Percentiles rank a stretch among this genome's conserved stretches.
Evolutionary conservation across 306 rosid species (phyloP).

Genomic region (Vigna trinervia): DNA sequence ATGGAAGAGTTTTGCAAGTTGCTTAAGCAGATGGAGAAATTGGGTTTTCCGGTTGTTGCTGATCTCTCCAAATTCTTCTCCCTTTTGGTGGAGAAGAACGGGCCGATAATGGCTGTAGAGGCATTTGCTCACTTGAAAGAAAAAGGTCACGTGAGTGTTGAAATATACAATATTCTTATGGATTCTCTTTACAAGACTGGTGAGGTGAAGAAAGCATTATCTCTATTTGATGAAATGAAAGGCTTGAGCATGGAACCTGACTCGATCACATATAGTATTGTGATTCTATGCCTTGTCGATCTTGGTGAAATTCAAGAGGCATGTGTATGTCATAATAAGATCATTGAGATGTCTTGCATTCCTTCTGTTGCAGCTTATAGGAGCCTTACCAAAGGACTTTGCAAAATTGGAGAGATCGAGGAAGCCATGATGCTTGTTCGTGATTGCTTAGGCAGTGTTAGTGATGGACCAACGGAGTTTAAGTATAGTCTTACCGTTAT

Average conservation of each 20-base stretch:
- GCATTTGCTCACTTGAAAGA: conserved; percentile 58
- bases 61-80: conserved; percentile 65
- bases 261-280: conserved; percentile 57
- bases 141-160: conserved; percentile 57
- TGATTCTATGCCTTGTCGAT: conserved; percentile 64
- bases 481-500: conserved; percentile 74
- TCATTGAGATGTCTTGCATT: conserved; percentile 71
- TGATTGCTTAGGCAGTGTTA: conserved; percentile 71
- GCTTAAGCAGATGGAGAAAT: conserved; percentile 65
- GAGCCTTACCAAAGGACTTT: conserved; percentile 71
- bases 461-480: conserved; percentile 73
- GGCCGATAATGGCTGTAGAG: conserved; percentile 55
- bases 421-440: conserved; percentile 78
- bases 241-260: conserved; percentile 54
- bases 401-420: conserved; percentile 76
- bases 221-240: conserved; percentile 68
- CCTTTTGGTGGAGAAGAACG: conserved; percentile 59
- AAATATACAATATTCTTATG: conserved; percentile 66
- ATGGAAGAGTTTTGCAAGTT: conserved; percentile 64
- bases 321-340: conserved; percentile 71
- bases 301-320: conserved; percentile 65
- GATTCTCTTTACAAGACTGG: conserved; percentile 64
- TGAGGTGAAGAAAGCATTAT: conserved; percentile 58
- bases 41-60: conserved; percentile 56
- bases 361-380: conserved; percentile 74